Percentiles rank a stretch among this genome's conserved stretches.
Conservation (phyloP, 192 early-diverging fungal genomes). For the Entophlyctis luteolus region DNA sequence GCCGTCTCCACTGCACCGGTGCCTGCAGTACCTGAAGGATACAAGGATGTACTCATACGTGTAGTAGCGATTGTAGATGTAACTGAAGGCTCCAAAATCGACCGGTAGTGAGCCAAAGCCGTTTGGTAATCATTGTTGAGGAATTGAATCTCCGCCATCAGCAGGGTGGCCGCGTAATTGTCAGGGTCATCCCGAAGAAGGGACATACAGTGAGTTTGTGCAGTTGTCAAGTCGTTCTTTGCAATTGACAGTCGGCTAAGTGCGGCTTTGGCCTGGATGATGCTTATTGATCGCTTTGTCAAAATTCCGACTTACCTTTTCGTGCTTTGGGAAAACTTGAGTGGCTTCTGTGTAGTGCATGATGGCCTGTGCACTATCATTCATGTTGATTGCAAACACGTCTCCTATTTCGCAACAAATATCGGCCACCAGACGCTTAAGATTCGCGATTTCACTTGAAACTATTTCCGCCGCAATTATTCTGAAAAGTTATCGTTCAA, state of each 20-base stretch:
- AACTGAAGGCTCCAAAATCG: constrained; percentile 45
- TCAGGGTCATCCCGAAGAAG: constrained; percentile 36
- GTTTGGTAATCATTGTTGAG: constrained; percentile 34
- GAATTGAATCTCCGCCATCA: constrained; percentile 50
- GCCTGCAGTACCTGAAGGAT: no score
- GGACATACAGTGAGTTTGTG: constrained; percentile 45
- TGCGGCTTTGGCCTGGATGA: constrained; percentile 32
- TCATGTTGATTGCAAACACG: constrained; percentile 19
- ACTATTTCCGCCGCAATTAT: constrained; percentile 22
- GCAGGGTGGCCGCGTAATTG: constrained; percentile 43
- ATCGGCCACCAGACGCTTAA: constrained; percentile 10
- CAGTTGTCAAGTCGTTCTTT: constrained; percentile 34
- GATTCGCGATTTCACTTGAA: neutral
- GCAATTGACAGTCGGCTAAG: constrained; percentile 38
- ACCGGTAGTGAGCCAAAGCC: constrained; percentile 40
- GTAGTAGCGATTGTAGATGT: no score
- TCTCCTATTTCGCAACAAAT: constrained; percentile 45
- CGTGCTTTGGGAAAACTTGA: constrained; percentile 32
- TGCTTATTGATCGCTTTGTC: constrained; percentile 25
- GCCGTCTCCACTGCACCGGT: no score
- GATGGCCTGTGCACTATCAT: constrained; percentile 36
- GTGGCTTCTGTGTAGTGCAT: constrained; percentile 43
- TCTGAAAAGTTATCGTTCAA: neutral
- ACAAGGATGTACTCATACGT: no score
- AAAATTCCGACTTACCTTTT: constrained; percentile 31